phyloP scores from a whole-genome alignment of 176 grass and related monocot genomes.

The Stipa capillata region DNA sequence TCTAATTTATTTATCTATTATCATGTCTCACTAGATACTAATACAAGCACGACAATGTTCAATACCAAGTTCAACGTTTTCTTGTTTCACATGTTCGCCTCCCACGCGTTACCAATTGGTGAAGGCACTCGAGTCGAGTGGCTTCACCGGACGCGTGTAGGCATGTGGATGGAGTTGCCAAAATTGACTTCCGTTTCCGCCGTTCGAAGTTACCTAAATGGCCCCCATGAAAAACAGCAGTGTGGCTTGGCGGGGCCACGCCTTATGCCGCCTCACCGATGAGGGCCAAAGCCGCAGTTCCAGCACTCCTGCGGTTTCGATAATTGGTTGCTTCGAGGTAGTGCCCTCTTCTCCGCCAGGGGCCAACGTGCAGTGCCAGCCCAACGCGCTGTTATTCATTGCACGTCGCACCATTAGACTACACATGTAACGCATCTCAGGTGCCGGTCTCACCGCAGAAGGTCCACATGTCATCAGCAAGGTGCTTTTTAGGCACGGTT shows the following conservation, averaged over 20 bases:
- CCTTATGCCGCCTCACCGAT: neutral
- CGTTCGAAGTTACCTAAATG: neutral
- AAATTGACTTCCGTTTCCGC: neutral
- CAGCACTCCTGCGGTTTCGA: neutral
- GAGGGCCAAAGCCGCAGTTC: neutral
- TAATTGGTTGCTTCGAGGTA: neutral
- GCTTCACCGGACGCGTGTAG: neutral
- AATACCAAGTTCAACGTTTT: too few species aligned
- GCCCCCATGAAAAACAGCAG: neutral
- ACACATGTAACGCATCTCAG: neutral
- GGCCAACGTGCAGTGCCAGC: neutral
- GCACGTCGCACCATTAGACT: neutral
- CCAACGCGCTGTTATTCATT: neutral
- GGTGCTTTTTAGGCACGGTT: neutral
- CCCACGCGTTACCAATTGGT: too few species aligned
- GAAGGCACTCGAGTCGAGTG: neutral
- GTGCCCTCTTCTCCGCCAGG: neutral
- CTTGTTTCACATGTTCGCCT: too few species aligned
- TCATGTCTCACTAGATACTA: too few species aligned
- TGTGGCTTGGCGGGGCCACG: neutral
- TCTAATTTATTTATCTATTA: too few species aligned
- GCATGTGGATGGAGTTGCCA: neutral
- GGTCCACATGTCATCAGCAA: neutral
- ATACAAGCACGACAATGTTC: too few species aligned
- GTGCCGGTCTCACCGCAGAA: accelerated